Percentiles rank a stretch among this genome's conserved stretches.
These are phyloP conservation scores for Hypsizygus ulmarius DNA, from an alignment of 1,284 basidiomycete genomes.

Conservation along the genomic window DNA sequence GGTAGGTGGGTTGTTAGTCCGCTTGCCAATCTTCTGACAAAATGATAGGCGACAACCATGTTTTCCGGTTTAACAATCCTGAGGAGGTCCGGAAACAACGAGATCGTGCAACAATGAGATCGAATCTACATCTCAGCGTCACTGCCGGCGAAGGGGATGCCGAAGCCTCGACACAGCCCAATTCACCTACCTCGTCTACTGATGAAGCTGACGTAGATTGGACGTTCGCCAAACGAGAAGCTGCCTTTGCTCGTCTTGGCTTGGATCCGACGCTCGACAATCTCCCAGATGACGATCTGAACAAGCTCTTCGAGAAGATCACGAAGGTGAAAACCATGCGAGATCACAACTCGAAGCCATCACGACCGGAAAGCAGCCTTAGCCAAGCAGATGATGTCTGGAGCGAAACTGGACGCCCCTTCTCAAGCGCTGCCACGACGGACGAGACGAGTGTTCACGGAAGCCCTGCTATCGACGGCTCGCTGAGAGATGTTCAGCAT, in stretches of 20 bases:
- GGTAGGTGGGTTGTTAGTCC: conserved; percentile 43
- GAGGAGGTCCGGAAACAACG: conserved; percentile 91
- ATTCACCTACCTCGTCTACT: conserved; percentile 68
- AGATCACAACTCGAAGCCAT: conserved; percentile 62
- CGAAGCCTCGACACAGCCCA: conserved; percentile 64
- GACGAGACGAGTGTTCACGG: conserved; percentile 82
- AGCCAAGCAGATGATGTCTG: conserved; percentile 83
- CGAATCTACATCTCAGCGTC: conserved; percentile 62
- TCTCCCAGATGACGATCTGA: conserved; percentile 89
- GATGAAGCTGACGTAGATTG: conserved; percentile 83
- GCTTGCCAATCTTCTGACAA: neutral
- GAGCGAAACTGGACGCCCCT: conserved; percentile 76
- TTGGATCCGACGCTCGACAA: conserved; percentile 86
- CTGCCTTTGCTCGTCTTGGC: conserved; percentile 80
- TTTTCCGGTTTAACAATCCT: conserved; percentile 96
- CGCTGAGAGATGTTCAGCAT: conserved; percentile 66
- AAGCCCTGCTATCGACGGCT: conserved; percentile 63
- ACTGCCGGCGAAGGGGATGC: conserved; percentile 63
- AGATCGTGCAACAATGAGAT: conserved; percentile 70
- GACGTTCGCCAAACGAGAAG: conserved; percentile 91
- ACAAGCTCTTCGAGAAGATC: conserved; percentile 90
- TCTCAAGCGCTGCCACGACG: conserved; percentile 71
- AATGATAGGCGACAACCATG: conserved; percentile 85
- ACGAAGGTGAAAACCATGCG: conserved; percentile 90
- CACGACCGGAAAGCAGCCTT: conserved; percentile 80